phyloP scores from a whole-genome alignment of 2,329 filamentous ascomycete genomes.

The Thelonectria rubi region DNA sequence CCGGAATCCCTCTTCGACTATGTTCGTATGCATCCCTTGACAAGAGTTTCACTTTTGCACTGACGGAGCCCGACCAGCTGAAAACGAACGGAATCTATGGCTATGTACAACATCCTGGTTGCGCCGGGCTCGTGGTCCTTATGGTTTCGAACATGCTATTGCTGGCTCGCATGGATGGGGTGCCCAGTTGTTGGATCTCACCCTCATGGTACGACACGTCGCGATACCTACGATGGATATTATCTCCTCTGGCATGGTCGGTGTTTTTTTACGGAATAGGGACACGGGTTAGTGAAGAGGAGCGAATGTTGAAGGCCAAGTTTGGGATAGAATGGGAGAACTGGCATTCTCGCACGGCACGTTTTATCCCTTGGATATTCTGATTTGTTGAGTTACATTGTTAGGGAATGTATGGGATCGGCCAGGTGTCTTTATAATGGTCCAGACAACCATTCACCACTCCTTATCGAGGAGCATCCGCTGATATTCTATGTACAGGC shows the following conservation, averaged over 20 bases:
- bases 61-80: constrained; percentile 56
- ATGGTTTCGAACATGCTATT: constrained; percentile 45
- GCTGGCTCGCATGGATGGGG: constrained; percentile 50
- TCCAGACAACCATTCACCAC: too few relatives aligned
- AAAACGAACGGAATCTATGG: constrained; percentile 58
- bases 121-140: constrained; percentile 54
- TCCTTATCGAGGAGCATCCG: too few relatives aligned
- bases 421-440: too few relatives aligned
- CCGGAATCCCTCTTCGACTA: constrained; percentile 46
- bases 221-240: constrained; percentile 15
- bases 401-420: too few relatives aligned
- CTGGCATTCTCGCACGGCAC: constrained; percentile 57
- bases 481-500: too few relatives aligned
- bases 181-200: constrained; percentile 51
- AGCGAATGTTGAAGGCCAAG: constrained; percentile 56
- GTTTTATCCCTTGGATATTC: constrained; percentile 58
- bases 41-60: constrained; percentile 62
- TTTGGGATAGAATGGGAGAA: constrained; percentile 60
- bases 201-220: constrained; percentile 26
- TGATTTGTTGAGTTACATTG: constrained; percentile 30
- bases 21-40: constrained; percentile 57
- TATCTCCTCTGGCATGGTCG: constrained; percentile 4
- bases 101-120: constrained; percentile 63
- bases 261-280: constrained; percentile 39
- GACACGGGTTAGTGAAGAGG: constrained; percentile 57